Percentiles rank a stretch among this genome's conserved stretches.
phyloP scores from a whole-genome alignment of 2,329 filamentous ascomycete species.

The Nothophaeocryptopus gaeumannii region DNA sequence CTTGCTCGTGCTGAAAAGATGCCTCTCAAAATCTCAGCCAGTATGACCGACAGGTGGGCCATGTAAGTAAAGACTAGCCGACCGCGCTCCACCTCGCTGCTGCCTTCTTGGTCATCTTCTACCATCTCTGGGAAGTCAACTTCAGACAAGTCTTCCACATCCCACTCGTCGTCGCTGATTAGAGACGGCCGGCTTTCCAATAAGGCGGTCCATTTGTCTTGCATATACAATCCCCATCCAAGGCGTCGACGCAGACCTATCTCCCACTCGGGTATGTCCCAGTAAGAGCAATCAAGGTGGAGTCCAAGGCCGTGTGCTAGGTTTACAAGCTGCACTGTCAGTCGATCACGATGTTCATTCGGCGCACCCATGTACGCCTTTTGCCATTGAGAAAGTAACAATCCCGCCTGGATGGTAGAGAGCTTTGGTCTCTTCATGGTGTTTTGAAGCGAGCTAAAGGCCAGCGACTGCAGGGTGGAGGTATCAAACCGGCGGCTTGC shows the following conservation, averaged over 20 bases:
- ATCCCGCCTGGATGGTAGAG: constrained; percentile 40
- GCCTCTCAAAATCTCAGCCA: constrained; percentile 23
- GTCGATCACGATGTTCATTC: constrained; percentile 23
- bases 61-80: constrained; percentile 32
- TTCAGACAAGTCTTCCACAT: constrained; percentile 23
- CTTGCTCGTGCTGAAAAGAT: constrained; percentile 26
- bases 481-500: constrained; percentile 44
- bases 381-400: constrained; percentile 38
- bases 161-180: constrained; percentile 28
- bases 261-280: constrained; percentile 33
- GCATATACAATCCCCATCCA: constrained; percentile 32
- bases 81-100: constrained; percentile 31
- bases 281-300: constrained; percentile 32
- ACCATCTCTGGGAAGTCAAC: constrained; percentile 33
- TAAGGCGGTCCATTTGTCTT: constrained; percentile 32
- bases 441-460: constrained; percentile 38
- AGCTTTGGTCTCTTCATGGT: constrained; percentile 41
- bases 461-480: constrained; percentile 33
- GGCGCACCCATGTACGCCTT: constrained; percentile 30
- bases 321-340: constrained; percentile 38
- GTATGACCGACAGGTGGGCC: constrained; percentile 26
- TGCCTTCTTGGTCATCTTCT: constrained; percentile 30
- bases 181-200: constrained; percentile 31
- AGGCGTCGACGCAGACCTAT: constrained; percentile 29
- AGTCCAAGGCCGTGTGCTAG: constrained; percentile 42